Evolutionary conservation across 108 stramenopile species (phyloP).

Genomic region (Fistulifera solaris): DNA sequence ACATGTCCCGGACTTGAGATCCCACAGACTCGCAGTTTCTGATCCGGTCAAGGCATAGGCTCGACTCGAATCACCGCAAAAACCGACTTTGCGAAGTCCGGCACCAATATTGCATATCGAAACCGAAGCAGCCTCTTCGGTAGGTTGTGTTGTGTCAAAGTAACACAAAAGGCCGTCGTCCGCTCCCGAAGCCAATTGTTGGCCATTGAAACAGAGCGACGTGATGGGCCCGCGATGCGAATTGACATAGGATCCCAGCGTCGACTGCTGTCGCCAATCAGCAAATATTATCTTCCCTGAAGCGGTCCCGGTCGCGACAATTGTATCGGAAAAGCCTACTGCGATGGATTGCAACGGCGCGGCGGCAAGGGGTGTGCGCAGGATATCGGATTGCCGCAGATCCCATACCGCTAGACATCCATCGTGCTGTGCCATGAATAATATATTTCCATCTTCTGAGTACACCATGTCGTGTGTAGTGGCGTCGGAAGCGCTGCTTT

Average conservation of each 20-base stretch:
- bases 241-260: conserved; percentile 67
- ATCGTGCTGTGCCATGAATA: conserved; percentile 47
- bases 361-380: conserved; percentile 15
- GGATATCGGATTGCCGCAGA: conserved; percentile 27
- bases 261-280: conserved; percentile 38
- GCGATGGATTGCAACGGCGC: conserved; percentile 56
- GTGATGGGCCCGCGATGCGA: conserved; percentile 71
- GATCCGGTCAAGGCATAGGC: conserved; percentile 74
- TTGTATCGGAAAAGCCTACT: conserved; percentile 65
- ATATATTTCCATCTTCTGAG: conserved; percentile 9
- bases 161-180: conserved; percentile 73
- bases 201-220: conserved; percentile 29
- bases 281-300: conserved; percentile 64
- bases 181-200: conserved; percentile 47
- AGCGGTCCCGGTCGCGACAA: conserved; percentile 66
- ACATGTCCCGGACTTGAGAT: conserved; percentile 26
- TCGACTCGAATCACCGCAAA: conserved; percentile 39
- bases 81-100: conserved; percentile 60
- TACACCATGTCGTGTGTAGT: conserved; percentile 17
- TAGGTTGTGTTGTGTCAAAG: conserved; percentile 69
- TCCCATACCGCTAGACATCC: conserved; percentile 56
- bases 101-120: conserved; percentile 53
- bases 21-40: conserved; percentile 63
- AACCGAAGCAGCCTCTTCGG: conserved; percentile 66
- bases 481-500: conserved; percentile 5